Evolutionary conservation across 352 stramenopile species (phyloP).

Genomic region (Globisporangium takayamanum): DNA sequence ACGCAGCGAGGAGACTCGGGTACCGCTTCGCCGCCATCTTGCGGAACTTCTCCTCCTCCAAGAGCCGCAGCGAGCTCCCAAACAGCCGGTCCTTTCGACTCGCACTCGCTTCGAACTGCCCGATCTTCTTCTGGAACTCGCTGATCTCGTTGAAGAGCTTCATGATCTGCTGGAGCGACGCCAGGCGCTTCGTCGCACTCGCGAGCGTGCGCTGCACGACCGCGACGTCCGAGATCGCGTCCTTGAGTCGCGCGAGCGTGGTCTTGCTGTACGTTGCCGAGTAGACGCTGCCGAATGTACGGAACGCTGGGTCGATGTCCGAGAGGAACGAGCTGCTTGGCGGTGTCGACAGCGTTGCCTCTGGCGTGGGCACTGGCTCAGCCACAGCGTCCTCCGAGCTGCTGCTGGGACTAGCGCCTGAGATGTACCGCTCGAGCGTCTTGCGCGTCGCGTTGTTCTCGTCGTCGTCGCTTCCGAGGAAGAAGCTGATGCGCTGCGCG

Average conservation of each 20-base stretch:
- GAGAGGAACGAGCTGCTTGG: slow-evolving; percentile 43
- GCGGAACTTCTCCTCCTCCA: slow-evolving; percentile 76
- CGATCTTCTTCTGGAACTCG: slow-evolving; percentile 73
- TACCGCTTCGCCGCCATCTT: slow-evolving; percentile 71
- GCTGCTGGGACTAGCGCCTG: background rate
- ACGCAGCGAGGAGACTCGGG: slow-evolving; percentile 33
- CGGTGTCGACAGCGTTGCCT: background rate
- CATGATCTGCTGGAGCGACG: slow-evolving; percentile 79
- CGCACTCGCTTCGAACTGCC: slow-evolving; percentile 58
- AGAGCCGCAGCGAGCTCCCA: slow-evolving; percentile 57
- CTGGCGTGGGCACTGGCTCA: background rate
- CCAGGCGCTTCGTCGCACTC: slow-evolving; percentile 48
- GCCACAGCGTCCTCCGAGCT: background rate
- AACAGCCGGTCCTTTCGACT: slow-evolving; percentile 72
- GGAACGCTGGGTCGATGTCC: slow-evolving; percentile 46
- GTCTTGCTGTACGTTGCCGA: slow-evolving; percentile 32
- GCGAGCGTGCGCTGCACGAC: slow-evolving; percentile 41
- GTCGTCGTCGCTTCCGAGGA: slow-evolving; percentile 46
- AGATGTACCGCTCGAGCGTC: slow-evolving; percentile 52
- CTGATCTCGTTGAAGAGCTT: slow-evolving; percentile 59
- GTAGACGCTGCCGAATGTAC: slow-evolving; percentile 32
- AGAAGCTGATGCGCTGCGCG: slow-evolving; percentile 60
- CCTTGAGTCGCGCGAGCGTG: slow-evolving; percentile 36
- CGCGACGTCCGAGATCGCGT: slow-evolving; percentile 34
- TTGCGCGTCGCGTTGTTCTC: slow-evolving; percentile 28